Conservation (phyloP, 73 alveolate genomes). For the Durusdinium trenchii region DNA sequence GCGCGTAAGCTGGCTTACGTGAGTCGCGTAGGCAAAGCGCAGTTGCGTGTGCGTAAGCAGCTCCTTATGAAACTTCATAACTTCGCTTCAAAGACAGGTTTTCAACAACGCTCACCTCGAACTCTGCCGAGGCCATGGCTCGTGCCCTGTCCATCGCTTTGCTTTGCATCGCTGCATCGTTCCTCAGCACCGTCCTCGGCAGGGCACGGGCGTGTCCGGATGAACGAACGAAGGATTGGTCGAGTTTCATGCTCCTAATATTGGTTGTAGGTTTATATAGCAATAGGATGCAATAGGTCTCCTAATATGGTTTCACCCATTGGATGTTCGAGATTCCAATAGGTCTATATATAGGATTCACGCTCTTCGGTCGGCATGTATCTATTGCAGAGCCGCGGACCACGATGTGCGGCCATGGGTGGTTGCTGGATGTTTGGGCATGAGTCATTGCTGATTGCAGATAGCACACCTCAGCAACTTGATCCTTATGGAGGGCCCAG, state of each 20-base stretch:
- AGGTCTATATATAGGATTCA: neutral
- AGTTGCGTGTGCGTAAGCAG: too few relatives aligned
- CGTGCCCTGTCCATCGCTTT: constrained; percentile 18
- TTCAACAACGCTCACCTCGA: neutral
- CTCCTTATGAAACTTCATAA: too few relatives aligned
- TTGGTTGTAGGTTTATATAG: neutral
- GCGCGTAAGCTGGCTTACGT: too few relatives aligned
- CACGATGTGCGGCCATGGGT: too few relatives aligned
- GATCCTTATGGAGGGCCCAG: too few relatives aligned
- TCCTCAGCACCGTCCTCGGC: neutral
- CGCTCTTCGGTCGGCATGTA: neutral
- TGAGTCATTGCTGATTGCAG: too few relatives aligned
- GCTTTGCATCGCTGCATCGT: neutral
- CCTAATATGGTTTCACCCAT: neutral
- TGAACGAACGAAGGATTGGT: neutral
- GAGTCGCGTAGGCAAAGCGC: too few relatives aligned
- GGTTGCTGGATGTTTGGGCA: too few relatives aligned
- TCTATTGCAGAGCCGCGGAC: too few relatives aligned
- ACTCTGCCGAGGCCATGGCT: neutral
- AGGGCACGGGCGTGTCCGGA: neutral
- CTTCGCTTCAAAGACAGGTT: too few relatives aligned
- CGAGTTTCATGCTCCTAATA: neutral
- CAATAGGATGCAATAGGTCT: neutral
- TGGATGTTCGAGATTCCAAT: neutral
- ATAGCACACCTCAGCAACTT: too few relatives aligned